These are phyloP conservation scores for Saccharata proteae DNA, from an alignment of 2,329 filamentous ascomycete genomes.

Conservation along the genomic window DNA sequence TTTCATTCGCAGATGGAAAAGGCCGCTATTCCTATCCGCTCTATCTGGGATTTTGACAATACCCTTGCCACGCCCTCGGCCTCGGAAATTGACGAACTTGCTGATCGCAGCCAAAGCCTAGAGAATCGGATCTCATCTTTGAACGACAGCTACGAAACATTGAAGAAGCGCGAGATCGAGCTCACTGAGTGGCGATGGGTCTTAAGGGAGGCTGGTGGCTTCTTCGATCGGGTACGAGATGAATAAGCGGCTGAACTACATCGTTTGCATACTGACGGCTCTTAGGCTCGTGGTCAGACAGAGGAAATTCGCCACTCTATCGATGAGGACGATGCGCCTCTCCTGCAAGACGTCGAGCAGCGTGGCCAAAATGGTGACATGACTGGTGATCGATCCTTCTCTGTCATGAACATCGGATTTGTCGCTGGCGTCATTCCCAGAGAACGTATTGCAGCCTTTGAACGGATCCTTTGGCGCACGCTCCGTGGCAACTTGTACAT, in stretches of 20 bases:
- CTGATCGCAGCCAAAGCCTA: slow-evolving; percentile 81
- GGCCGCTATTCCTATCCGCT: slow-evolving; percentile 70
- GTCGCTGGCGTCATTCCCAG: slow-evolving; percentile 91
- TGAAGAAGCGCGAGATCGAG: slow-evolving; percentile 96
- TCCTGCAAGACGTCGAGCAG: slow-evolving; percentile 87
- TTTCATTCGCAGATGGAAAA: slow-evolving; percentile 96
- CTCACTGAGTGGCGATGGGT: slow-evolving; percentile 98
- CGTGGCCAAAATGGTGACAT: slow-evolving; percentile 54
- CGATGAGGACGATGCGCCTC: slow-evolving; percentile 77
- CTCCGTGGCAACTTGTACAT: slow-evolving; percentile 97
- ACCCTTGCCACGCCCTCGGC: slow-evolving; percentile 78
- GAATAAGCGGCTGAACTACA: slow-evolving; percentile 1
- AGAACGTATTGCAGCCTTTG: slow-evolving; percentile 87
- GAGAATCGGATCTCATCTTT: slow-evolving; percentile 84
- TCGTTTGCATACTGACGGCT: no score
- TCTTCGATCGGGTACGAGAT: slow-evolving; percentile 63
- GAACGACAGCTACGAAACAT: slow-evolving; percentile 95
- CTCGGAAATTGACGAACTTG: slow-evolving; percentile 89
- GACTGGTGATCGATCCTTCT: slow-evolving; percentile 73
- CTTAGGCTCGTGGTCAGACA: slow-evolving; percentile 81
- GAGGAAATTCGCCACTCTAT: slow-evolving; percentile 90
- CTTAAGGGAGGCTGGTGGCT: slow-evolving; percentile 85
- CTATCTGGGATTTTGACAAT: slow-evolving; percentile 82
- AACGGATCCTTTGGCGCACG: slow-evolving; percentile 94
- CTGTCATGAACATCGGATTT: slow-evolving; percentile 97